Percentiles rank a stretch among this genome's conserved stretches.
These are phyloP conservation scores for Yamadazyma pseudoaaseri DNA, from an alignment of 1,139 yeast species.

Conservation along the genomic window DNA sequence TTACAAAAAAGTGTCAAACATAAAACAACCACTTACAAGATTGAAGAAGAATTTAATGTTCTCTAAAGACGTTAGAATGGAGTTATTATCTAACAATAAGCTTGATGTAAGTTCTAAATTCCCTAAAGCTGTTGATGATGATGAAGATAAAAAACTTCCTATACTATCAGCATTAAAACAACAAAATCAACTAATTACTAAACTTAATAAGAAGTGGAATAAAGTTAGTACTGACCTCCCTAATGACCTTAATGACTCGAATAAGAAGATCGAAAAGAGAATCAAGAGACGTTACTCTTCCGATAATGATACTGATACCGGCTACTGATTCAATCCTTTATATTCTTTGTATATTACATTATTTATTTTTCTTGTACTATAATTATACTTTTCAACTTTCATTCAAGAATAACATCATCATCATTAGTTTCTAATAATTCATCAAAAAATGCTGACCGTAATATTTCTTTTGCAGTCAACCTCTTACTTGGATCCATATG, in stretches of 20 bases:
- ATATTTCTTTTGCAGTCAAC: slow-evolving; percentile 53
- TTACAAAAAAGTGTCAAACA: slow-evolving; percentile 7
- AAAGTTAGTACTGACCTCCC: slow-evolving; percentile 11
- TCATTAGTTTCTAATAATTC: slow-evolving; percentile 33
- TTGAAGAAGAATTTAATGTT: slow-evolving; percentile 26
- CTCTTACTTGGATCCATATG: slow-evolving; percentile 58
- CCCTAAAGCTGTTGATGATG: slow-evolving; percentile 5
- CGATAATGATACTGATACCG: slow-evolving; percentile 12
- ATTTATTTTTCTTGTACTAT: slow-evolving; percentile 3
- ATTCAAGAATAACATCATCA: slow-evolving; percentile 30
- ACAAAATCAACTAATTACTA: slow-evolving; percentile 35
- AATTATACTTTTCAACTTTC: slow-evolving; percentile 10
- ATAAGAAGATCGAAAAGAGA: background rate
- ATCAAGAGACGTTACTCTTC: slow-evolving; percentile 16
- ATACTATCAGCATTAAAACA: slow-evolving; percentile 14
- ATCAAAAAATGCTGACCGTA: slow-evolving; percentile 54
- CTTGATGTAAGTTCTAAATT: slow-evolving; percentile 8
- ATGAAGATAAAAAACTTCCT: slow-evolving; percentile 7
- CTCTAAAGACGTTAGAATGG: slow-evolving; percentile 41
- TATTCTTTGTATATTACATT: slow-evolving; percentile 6
- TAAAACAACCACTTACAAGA: slow-evolving; percentile 4
- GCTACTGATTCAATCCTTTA: slow-evolving; percentile 1
- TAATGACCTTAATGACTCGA: slow-evolving; percentile 5
- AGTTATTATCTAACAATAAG: slow-evolving; percentile 19
- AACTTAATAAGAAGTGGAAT: slow-evolving; percentile 41